A percentile compares a stretch with the other conserved stretches of the same genome.
phyloP scores from a whole-genome alignment of 2,329 filamentous ascomycete genomes.

The Xylaria sp. region DNA sequence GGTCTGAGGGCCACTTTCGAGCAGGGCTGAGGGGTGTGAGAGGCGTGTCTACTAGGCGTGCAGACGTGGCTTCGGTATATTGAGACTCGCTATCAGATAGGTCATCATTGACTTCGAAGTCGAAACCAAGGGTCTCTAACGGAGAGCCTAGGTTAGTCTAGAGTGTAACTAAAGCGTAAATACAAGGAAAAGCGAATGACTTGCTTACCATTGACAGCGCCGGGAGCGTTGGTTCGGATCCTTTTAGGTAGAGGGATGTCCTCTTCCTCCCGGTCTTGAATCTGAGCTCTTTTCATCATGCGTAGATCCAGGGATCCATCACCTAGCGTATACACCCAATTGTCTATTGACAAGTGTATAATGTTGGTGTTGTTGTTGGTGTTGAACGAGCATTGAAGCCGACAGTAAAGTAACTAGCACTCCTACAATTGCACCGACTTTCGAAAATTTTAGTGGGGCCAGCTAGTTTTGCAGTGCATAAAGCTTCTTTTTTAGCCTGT shows the following conservation, averaged over 20 bases:
- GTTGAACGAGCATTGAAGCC: background rate
- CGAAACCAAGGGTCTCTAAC: constrained; percentile 27
- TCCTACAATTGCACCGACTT: background rate
- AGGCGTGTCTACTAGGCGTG: constrained; percentile 54
- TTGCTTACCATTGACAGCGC: constrained; percentile 18
- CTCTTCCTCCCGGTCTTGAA: constrained; percentile 25
- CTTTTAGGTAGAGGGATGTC: constrained; percentile 39
- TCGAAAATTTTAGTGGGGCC: constrained; percentile 41
- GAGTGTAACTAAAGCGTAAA: constrained; percentile 59
- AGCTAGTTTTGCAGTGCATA: constrained; percentile 3
- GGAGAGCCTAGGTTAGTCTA: constrained; percentile 19
- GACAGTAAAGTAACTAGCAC: background rate
- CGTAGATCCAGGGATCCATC: background rate
- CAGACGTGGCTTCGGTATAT: constrained; percentile 40
- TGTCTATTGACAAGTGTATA: constrained; percentile 6
- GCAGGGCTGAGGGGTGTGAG: constrained; percentile 63
- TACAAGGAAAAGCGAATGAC: constrained; percentile 51
- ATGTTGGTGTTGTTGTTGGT: constrained; percentile 6
- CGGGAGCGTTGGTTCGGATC: constrained; percentile 23
- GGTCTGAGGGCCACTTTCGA: constrained; percentile 72
- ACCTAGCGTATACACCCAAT: constrained; percentile 22
- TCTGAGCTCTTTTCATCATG: constrained; percentile 46
- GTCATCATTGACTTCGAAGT: constrained; percentile 34
- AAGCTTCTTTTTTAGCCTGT: no score
- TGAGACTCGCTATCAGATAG: constrained; percentile 40